phyloP scores from a whole-genome alignment of 2,329 filamentous ascomycete genomes.

The Calonectria crousiana region DNA sequence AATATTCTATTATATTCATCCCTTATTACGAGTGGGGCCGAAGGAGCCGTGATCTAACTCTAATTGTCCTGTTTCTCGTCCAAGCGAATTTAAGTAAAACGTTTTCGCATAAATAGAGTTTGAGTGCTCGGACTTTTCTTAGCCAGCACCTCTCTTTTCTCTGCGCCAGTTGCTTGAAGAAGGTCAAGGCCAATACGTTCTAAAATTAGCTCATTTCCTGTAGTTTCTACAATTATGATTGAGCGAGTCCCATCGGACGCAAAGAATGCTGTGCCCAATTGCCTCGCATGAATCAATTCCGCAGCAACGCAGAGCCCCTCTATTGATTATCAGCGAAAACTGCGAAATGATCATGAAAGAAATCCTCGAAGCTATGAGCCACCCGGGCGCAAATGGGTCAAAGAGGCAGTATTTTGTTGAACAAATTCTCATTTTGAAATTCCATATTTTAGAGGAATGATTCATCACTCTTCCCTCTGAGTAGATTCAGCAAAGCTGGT shows the following conservation, averaged over 20 bases:
- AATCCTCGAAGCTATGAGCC: too few relatives aligned
- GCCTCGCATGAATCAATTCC: too few relatives aligned
- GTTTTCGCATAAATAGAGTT: constrained; percentile 9
- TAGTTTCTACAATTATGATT: neutral
- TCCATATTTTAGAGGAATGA: too few relatives aligned
- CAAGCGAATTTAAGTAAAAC: neutral
- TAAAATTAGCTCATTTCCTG: neutral
- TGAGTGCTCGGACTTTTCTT: neutral
- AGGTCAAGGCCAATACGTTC: neutral
- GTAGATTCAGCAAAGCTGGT: too few relatives aligned
- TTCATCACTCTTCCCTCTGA: too few relatives aligned
- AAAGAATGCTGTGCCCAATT: too few relatives aligned
- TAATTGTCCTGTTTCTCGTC: neutral
- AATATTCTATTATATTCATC: neutral
- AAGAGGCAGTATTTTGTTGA: too few relatives aligned
- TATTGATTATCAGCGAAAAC: too few relatives aligned
- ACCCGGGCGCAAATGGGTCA: too few relatives aligned
- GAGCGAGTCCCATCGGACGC: neutral
- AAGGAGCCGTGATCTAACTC: constrained; percentile 4
- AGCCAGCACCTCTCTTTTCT: neutral
- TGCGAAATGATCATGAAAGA: too few relatives aligned
- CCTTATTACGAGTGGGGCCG: neutral
- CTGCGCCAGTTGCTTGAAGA: neutral
- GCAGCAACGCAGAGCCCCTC: too few relatives aligned
- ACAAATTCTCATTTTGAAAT: too few relatives aligned